Evolutionary conservation across 495 filamentous ascomycete species (phyloP), one percentile per base, ranked within the genome.

Genomic region (Trichoderma reesei): DNA sequence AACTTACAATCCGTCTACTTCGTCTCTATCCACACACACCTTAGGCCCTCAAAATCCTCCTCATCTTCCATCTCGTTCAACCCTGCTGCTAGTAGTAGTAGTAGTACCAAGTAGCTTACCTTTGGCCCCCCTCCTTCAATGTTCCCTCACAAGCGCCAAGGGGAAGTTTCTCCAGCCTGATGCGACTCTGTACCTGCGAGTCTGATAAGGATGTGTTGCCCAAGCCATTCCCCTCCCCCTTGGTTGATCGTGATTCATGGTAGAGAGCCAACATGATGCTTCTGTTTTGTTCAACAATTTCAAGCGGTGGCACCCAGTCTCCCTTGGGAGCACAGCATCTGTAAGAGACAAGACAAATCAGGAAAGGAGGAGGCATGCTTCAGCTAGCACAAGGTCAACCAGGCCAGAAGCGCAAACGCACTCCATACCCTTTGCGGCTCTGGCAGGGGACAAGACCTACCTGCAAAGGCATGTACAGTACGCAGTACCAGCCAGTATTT

Each of bases 81-180:
- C 3, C 51, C 10, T 34, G 11, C 20, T 13, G 9, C 31, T 13
- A 13, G 26, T 56, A 56, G 26, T 11, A 56, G 10, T 13, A 13
- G 26, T 56, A 56, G 26, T 11, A 56, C 51, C 26, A 9, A 56
- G 51, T 34, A 56, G 31, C 51, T 56, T 26, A 34, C 51, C 26
- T 13, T 56, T 56, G 14, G 20, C 51, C 26, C 31, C 51, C 3
- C 51, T 33, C 51, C 51, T 36, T 48, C 20, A 5, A 48, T 48
- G 4, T 18, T 48, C 44, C 51, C 51, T 39, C 38, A 39, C 44
- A 31, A 56, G 51, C 51, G 51, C 51, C 51, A 56, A 56, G 51
- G 51, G 51, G 51, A 56, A 56, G 51, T 56, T 56, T 33, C 51
- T 56, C 51, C 31, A 56, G 31, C 51, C 51, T 56, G 51, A 56